Evolutionary conservation across 257 asterid species (phyloP), one percentile per base, ranked within the genome.

Genomic region (Pogostemon cablin): DNA sequence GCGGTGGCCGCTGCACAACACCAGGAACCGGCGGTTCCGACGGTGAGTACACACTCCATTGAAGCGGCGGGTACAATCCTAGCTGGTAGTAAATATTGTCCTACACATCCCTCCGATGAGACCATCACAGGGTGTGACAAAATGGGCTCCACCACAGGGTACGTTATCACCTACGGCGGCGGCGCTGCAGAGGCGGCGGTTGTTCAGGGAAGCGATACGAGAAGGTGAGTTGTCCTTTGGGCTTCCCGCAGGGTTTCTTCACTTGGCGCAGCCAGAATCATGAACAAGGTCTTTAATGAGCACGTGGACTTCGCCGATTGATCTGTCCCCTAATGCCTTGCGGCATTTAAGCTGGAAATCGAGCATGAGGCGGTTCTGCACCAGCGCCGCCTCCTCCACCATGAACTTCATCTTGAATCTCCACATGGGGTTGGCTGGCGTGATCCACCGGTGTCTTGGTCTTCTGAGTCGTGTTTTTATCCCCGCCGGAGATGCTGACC

Each of bases 391-490:
- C 63, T 88, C 95, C 39, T 90, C 91, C 17, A 90, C 68, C 17
- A 78, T 55, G 90, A 92, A 90, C 25, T 79, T 86, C 85, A 87
- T 78, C 7, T 86, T 82, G 12, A 77, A 88, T 11, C 83, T 80
- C 98, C 98, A 92, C 2, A 73, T 52, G 15, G 97, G 98, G 65
- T 81, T 81, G 62, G 78, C 90, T 91, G 71, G 79, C 84, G 67
- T 52, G 74, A 39, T 78, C 83, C 3, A 73, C 83, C n/a, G 82
- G 74, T 2, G 97, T 81, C 49, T 76, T 83, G 9, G 76, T 73
- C 74, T 72, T 85, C 78, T 85, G 93, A 43, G 54, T 72, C 7
- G 77, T 50, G 47, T 54, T 73, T 6, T 78, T 71, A n/a, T 65
- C 75, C 7, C 77, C 83, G 75, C 89, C 96, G 79, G 85, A 77